Base-by-base conservation (phyloP, 23 red algal genomes). In the Gracilariopsis chorda region DNA sequence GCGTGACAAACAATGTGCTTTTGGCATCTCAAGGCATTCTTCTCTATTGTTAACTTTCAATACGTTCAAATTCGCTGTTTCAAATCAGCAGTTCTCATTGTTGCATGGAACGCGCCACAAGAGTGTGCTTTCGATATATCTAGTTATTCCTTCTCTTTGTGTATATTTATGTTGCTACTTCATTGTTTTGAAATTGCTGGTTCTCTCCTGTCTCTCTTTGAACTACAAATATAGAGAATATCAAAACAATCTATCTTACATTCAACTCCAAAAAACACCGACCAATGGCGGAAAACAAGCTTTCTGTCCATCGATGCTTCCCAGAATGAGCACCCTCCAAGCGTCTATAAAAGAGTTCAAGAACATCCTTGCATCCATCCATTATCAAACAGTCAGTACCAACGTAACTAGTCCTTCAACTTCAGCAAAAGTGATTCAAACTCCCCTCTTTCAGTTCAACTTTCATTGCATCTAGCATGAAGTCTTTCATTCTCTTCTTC, bases 141-240 rank as follows among this genome's bases (percentile, higher is more conserved):
- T 32, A 45, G 0, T n/a, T 45, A 28, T 9, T 1, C 19, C 20
- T 73, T n/a, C 30, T 65, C 60, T 28, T 7, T 24, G 3, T 13
- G 1, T 24, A 23, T 24, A 4, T 4, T 45, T 7, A 6, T 37
- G 20, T 35, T 20, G 23, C 37, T n/a, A 14, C 20, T 46, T 73
- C 67, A 73, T 73, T 73, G 67, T 46, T 73, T 45, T 24, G 67
- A 36, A 23, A 46, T 73, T 73, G 67, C 47, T 73, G 67, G 23
- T 46, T 73, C 67, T 42, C 47, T 19, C 20, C 67, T 8, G 47
- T 35, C 67, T 73, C 57, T 25, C 33, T 4, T 30, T 17, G 34
- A 17, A 73, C 28, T 0, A 21, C 37, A 36, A 73, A 17, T 45
- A 73, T 35, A 33, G 67, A 1, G 1, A 36, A 27, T 27, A 20